These are phyloP conservation scores for Cercospora sp. DNA, from an alignment of 2,329 filamentous ascomycete genomes.

Conservation along the genomic window DNA sequence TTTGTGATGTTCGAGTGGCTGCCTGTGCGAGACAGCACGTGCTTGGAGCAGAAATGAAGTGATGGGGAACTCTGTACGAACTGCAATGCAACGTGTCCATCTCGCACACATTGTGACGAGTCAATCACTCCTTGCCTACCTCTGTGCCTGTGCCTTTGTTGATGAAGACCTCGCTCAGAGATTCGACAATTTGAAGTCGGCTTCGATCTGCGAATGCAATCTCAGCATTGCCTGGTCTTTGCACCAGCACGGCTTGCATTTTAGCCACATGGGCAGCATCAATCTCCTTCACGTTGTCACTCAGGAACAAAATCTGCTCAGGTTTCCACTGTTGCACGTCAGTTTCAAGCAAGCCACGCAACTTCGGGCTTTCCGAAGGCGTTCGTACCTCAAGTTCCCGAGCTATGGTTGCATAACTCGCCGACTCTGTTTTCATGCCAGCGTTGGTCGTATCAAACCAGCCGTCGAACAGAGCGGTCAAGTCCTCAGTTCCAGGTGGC, in stretches of 20 bases:
- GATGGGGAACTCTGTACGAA: not conserved
- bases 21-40: not conserved
- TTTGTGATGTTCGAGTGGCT: not conserved
- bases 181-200: constrained; percentile 32
- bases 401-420: constrained; percentile 69
- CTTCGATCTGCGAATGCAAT: constrained; percentile 54
- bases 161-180: constrained; percentile 31
- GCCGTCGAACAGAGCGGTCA: constrained; percentile 60
- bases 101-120: not conserved
- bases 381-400: constrained; percentile 43
- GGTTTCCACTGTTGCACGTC: constrained; percentile 44
- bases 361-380: not conserved
- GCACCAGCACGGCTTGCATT: constrained; percentile 48
- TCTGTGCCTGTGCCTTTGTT: constrained; percentile 15
- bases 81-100: not conserved
- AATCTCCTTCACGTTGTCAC: constrained; percentile 69
- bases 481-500: constrained; percentile 53
- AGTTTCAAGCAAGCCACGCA: not conserved
- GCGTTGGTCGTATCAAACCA: constrained; percentile 83
- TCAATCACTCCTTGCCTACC: constrained; percentile 10
- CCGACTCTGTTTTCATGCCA: constrained; percentile 67
- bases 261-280: constrained; percentile 47
- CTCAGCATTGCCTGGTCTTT: constrained; percentile 69
- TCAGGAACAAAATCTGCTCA: constrained; percentile 71
- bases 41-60: not conserved